Evolutionary conservation across 306 rosid genomes (phyloP).

Genomic region (Heteromeles arbutifolia): DNA sequence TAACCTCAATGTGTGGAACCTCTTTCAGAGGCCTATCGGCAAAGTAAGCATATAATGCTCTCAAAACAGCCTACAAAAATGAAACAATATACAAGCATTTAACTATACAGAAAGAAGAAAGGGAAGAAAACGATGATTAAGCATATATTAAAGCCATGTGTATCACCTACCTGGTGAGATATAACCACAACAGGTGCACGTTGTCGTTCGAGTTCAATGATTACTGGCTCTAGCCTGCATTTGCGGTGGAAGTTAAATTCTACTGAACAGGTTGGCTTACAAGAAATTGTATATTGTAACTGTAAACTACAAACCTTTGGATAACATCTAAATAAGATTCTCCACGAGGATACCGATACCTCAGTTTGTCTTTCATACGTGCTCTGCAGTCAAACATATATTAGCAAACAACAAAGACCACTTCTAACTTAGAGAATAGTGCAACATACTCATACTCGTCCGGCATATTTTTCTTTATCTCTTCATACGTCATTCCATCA

Average conservation of each 20-base stretch:
- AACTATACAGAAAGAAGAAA: not conserved
- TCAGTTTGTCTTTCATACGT: constrained; percentile 86
- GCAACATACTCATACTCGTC: constrained; percentile 83
- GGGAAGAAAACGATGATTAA: not conserved
- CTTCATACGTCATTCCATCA: constrained; percentile 94
- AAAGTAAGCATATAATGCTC: constrained; percentile 95
- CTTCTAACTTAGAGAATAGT: constrained; percentile 1
- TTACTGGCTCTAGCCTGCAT: constrained; percentile 95
- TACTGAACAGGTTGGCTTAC: constrained; percentile 2
- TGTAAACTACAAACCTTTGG: constrained; percentile 57
- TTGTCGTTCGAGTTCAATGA: constrained; percentile 96
- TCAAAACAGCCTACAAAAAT: constrained; percentile 80
- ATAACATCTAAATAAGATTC: constrained; percentile 97
- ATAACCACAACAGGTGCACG: constrained; percentile 98
- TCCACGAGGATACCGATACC: constrained; percentile 98
- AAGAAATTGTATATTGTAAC: constrained; percentile 4
- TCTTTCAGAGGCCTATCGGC: constrained; percentile 94
- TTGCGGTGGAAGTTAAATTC: constrained; percentile 1
- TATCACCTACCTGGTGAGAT: constrained; percentile 92
- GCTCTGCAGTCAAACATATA: constrained; percentile 41
- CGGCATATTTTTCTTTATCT: constrained; percentile 96
- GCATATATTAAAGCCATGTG: not conserved
- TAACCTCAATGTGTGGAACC: constrained; percentile 95
- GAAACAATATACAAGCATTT: constrained; percentile 5
- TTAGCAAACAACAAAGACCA: not conserved